These are phyloP conservation scores for Tetrahymena elliotti DNA, from an alignment of 73 alveolate genomes.

Conservation along the genomic window DNA sequence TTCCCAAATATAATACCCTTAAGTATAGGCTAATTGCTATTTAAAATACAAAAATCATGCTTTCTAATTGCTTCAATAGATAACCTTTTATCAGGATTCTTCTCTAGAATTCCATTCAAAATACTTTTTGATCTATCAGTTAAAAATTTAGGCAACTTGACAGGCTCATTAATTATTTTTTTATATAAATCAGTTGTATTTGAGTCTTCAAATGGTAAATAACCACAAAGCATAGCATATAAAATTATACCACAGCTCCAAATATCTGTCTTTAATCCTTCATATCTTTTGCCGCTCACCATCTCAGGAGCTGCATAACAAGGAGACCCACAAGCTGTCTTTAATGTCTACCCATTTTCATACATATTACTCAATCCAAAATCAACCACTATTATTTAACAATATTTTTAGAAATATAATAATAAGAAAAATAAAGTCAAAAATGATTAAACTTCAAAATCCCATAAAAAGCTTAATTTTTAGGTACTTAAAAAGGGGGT, in stretches of 20 bases:
- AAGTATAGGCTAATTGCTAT: not conserved
- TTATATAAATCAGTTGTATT: conserved; percentile 69
- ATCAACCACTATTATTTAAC: conserved; percentile 3
- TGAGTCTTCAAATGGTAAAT: conserved; percentile 94
- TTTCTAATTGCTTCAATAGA: not conserved
- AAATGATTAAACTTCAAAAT: not conserved
- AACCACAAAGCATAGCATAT: conserved; percentile 96
- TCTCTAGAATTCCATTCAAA: not conserved
- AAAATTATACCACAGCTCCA: conserved; percentile 96
- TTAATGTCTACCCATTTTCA: conserved; percentile 32
- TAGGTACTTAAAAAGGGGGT: too few relatives aligned
- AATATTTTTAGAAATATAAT: not conserved
- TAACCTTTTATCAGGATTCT: not conserved
- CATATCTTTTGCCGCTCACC: conserved; percentile 85
- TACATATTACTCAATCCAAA: conserved; percentile 33
- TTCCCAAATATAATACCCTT: not conserved
- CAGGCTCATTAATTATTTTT: conserved; percentile 46
- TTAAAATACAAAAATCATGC: not conserved
- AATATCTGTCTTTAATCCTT: conserved; percentile 85
- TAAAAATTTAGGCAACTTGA: not conserved
- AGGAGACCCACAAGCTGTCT: conserved; percentile 98
- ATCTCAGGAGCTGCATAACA: conserved; percentile 99
- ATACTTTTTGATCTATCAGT: not conserved
- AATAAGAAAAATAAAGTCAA: too few relatives aligned
- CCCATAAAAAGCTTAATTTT: too few relatives aligned